Evolutionary conservation across 768 basidiomycete genomes (phyloP).

Genomic region (Pisolithus albus): DNA sequence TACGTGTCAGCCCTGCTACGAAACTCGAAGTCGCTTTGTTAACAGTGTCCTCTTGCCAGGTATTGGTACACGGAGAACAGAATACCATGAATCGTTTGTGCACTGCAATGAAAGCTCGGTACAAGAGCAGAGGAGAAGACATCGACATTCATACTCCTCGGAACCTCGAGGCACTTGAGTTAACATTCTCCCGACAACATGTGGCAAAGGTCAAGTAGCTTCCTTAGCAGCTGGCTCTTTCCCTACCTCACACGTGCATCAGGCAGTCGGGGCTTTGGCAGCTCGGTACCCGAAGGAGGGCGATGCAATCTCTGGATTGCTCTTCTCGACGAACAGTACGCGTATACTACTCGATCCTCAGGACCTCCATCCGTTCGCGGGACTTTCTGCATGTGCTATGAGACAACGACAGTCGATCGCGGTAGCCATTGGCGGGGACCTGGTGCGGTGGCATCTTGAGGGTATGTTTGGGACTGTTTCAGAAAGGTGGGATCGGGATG

Average conservation of each 20-base stretch:
- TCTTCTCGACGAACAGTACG: conserved; percentile 89
- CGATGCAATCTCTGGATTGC: conserved; percentile 71
- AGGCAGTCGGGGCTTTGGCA: conserved; percentile 91
- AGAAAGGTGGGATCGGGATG: conserved; percentile 58
- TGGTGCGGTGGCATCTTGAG: conserved; percentile 94
- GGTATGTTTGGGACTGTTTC: conserved; percentile 86
- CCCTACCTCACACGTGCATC: conserved; percentile 1
- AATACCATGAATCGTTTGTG: conserved; percentile 84
- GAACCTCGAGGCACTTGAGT: conserved; percentile 79
- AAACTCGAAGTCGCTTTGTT: neutral
- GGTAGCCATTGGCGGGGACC: conserved; percentile 79
- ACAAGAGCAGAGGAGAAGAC: conserved; percentile 81
- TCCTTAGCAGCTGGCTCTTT: neutral
- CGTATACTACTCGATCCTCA: conserved; percentile 89
- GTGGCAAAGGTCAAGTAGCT: conserved; percentile 69
- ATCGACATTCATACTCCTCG: conserved; percentile 91
- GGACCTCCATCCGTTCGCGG: conserved; percentile 85
- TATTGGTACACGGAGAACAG: conserved; percentile 91
- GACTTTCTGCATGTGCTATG: conserved; percentile 74
- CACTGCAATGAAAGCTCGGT: conserved; percentile 75
- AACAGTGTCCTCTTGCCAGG: conserved; percentile 34
- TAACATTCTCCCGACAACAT: conserved; percentile 83
- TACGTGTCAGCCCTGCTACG: conserved; percentile 30
- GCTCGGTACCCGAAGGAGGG: conserved; percentile 60
- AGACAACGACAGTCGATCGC: conserved; percentile 78